These are phyloP conservation scores for Fusarium sp. DNA, from an alignment of 2,329 filamentous ascomycete species.

Conservation along the genomic window DNA sequence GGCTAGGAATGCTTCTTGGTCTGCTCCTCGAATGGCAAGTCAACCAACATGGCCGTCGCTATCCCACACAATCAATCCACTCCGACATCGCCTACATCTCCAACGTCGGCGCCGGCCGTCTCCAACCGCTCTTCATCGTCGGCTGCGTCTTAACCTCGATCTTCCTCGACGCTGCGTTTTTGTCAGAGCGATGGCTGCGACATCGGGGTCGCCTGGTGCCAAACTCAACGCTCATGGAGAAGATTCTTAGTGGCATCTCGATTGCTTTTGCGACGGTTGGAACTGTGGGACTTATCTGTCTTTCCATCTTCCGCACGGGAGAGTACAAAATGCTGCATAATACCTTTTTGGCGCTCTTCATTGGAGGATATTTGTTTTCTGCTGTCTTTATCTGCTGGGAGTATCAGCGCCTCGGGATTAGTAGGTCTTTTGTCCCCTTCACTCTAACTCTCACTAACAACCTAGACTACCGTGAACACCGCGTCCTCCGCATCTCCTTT, in stretches of 20 bases:
- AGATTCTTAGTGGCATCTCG: conserved; percentile 68
- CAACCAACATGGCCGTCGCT: conserved; percentile 63
- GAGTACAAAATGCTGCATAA: conserved; percentile 75
- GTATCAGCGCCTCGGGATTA: conserved; percentile 85
- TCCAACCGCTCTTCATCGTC: conserved; percentile 83
- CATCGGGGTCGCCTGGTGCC: conserved; percentile 82
- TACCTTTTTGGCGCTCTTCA: conserved; percentile 83
- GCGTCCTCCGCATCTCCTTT: conserved; percentile 81
- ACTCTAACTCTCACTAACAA: not conserved
- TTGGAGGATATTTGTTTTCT: conserved; percentile 84
- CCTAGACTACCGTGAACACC: conserved; percentile 78
- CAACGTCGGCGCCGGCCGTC: conserved; percentile 68
- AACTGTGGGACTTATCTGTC: conserved; percentile 81
- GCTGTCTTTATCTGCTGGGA: conserved; percentile 92
- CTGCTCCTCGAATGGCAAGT: conserved; percentile 78
- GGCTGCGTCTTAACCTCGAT: conserved; percentile 78
- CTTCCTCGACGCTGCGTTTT: conserved; percentile 83
- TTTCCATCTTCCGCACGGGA: conserved; percentile 88
- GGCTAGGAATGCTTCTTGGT: conserved; percentile 75
- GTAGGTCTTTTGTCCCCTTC: conserved; percentile 52
- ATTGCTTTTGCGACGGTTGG: conserved; percentile 79
- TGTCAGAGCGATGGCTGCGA: conserved; percentile 85
- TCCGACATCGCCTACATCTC: conserved; percentile 79
- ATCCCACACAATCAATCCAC: conserved; percentile 66
- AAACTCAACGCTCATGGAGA: conserved; percentile 72